Conservation (phyloP, 2,329 filamentous ascomycete genomes). For the Xylariaceae sp. region DNA sequence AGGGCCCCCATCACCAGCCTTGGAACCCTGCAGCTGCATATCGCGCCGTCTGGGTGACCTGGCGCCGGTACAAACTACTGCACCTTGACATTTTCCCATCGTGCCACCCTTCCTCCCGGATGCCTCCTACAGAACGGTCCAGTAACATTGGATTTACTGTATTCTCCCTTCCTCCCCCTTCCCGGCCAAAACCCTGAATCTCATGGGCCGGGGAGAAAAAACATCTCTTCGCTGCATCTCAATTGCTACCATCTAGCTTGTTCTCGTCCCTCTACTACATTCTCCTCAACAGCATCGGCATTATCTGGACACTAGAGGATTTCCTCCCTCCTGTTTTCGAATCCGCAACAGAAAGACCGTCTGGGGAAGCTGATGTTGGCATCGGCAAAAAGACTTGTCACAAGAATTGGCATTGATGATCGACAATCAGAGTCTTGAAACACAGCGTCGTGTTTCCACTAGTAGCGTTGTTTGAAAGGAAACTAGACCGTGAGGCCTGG, state of each 20-base stretch:
- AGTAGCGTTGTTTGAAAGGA: neutral
- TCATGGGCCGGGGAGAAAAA: neutral
- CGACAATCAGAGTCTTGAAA: neutral
- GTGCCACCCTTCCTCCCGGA: constrained; percentile 19
- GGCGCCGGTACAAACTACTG: constrained; percentile 26
- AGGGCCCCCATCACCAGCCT: too few species aligned
- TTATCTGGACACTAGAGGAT: too few species aligned
- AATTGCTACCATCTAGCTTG: neutral
- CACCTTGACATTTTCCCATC: constrained; percentile 13
- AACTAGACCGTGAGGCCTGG: neutral
- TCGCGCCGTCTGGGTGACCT: constrained; percentile 22
- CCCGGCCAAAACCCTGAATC: neutral
- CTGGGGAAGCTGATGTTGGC: too few species aligned
- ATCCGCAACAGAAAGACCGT: too few species aligned
- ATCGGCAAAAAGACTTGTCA: too few species aligned
- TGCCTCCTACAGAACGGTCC: constrained; percentile 16
- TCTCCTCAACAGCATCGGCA: too few species aligned
- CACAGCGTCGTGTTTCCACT: neutral
- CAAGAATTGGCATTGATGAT: too few species aligned
- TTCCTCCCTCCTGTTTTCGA: too few species aligned
- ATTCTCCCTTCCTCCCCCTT: constrained; percentile 10
- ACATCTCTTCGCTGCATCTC: neutral
- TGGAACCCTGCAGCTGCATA: too few species aligned
- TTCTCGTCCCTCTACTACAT: too few species aligned
- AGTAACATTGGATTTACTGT: constrained; percentile 5